A percentile compares a stretch with the other conserved stretches of the same genome.
Evolutionary conservation across 2,329 filamentous ascomycete genomes (phyloP).

Genomic region (Cladosporium austrohemisphaericum): DNA sequence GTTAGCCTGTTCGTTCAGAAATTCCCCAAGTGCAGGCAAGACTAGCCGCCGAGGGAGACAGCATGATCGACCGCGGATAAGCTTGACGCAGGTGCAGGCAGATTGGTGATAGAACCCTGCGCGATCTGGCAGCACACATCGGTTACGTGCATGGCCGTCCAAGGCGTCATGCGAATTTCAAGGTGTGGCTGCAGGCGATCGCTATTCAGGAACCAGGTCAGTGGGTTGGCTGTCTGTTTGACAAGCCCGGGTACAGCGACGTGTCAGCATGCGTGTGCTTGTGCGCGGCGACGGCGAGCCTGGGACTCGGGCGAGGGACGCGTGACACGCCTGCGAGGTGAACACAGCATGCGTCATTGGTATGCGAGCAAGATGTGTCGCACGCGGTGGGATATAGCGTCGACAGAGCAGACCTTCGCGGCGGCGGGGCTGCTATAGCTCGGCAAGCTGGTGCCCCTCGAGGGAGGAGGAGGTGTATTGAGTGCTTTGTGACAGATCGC

Average conservation of each 20-base stretch:
- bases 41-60: neutral
- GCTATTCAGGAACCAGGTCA: slow-evolving; percentile 25
- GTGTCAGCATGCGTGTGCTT: slow-evolving; percentile 28
- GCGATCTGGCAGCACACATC: slow-evolving; percentile 6
- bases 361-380: neutral
- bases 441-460: neutral
- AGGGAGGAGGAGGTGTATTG: slow-evolving; percentile 5
- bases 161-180: slow-evolving; percentile 25
- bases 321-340: slow-evolving; percentile 2
- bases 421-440: slow-evolving; percentile 13
- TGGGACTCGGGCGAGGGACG: neutral
- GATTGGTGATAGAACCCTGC: slow-evolving; percentile 13
- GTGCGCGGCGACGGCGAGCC: slow-evolving; percentile 2
- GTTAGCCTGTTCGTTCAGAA: neutral
- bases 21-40: neutral
- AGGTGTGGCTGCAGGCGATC: slow-evolving; percentile 31
- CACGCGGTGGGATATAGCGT: slow-evolving; percentile 1
- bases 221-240: slow-evolving; percentile 20
- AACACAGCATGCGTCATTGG: slow-evolving; percentile 3
- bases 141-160: slow-evolving; percentile 13
- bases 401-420: neutral
- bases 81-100: slow-evolving; percentile 12
- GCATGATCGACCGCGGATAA: slow-evolving; percentile 7
- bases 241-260: slow-evolving; percentile 22
- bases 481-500: slow-evolving; percentile 16